Conservation (phyloP, 257 asterid genomes). For the Penstemon barbatus region DNA sequence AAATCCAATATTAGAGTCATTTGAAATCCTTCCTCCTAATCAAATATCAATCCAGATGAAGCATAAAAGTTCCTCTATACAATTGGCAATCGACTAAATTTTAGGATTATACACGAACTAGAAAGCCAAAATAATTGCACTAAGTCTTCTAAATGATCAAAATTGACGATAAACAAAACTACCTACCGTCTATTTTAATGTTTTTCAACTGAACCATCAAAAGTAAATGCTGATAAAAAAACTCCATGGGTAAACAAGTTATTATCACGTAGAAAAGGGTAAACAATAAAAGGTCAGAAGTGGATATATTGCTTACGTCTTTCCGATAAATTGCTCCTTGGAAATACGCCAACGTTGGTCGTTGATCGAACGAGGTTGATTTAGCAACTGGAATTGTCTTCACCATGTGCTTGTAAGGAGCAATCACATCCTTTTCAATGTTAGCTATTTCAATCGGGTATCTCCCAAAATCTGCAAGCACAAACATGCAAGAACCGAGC, state of each 20-base stretch:
- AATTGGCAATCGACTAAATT: no score
- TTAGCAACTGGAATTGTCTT: conserved; percentile 35
- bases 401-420: conserved; percentile 90
- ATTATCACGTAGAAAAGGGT: background rate
- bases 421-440: conserved; percentile 72
- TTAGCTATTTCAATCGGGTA: conserved; percentile 59
- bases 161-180: background rate
- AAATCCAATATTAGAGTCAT: no score
- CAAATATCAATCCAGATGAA: background rate
- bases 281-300: background rate
- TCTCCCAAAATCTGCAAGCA: conserved; percentile 84
- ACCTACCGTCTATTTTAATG: background rate
- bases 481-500: conserved; percentile 63
- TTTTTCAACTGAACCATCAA: background rate
- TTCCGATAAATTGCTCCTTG: conserved; percentile 82
- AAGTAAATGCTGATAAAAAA: background rate
- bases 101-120: background rate
- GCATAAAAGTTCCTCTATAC: background rate
- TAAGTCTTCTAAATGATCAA: background rate
- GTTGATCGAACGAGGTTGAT: conserved; percentile 50
- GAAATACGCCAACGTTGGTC: conserved; percentile 59
- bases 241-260: background rate
- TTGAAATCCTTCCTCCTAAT: no score
- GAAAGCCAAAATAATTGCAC: background rate
- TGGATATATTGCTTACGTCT: conserved; percentile 56